These are phyloP conservation scores for Cladophialophora yegresii DNA, from an alignment of 2,329 filamentous ascomycete genomes.

Conservation along the genomic window DNA sequence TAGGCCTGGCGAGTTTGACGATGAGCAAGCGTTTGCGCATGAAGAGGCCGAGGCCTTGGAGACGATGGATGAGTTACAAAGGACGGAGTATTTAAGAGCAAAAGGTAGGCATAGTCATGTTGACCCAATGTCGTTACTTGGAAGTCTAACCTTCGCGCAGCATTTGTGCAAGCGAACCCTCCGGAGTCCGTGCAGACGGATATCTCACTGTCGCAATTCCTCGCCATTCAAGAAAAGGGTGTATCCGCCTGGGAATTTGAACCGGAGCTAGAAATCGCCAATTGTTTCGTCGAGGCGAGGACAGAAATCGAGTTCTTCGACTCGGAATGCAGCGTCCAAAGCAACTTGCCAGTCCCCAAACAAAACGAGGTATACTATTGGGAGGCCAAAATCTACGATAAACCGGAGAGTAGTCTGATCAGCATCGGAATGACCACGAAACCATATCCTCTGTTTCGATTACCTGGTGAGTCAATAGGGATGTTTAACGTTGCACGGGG, in stretches of 20 bases:
- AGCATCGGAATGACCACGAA: constrained; percentile 96
- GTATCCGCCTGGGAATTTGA: constrained; percentile 99
- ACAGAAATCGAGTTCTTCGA: constrained; percentile 99
- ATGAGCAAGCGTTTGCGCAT: constrained; percentile 89
- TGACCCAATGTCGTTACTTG: constrained; percentile 1
- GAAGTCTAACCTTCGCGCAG: constrained; percentile 52
- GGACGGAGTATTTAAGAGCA: constrained; percentile 87
- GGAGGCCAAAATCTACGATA: constrained; percentile 98
- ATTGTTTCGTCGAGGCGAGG: constrained; percentile 94
- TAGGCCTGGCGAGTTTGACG: constrained; percentile 92
- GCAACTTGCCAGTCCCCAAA: constrained; percentile 93
- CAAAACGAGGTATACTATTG: constrained; percentile 99
- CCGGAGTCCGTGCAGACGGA: constrained; percentile 95
- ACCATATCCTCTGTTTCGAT: constrained; percentile 88
- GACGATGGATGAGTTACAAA: constrained; percentile 89
- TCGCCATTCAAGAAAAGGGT: constrained; percentile 98
- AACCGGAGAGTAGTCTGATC: constrained; percentile 82
- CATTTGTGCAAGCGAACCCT: constrained; percentile 90
- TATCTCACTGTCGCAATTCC: constrained; percentile 94
- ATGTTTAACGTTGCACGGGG: neutral
- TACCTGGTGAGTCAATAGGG: constrained; percentile 69
- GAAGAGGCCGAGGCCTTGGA: constrained; percentile 96
- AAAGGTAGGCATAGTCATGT: constrained; percentile 66
- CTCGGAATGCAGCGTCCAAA: constrained; percentile 94
- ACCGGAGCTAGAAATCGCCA: constrained; percentile 96